Evolutionary conservation across 495 filamentous ascomycete species (phyloP).

Genomic region (Aspergillus egyptiacus): DNA sequence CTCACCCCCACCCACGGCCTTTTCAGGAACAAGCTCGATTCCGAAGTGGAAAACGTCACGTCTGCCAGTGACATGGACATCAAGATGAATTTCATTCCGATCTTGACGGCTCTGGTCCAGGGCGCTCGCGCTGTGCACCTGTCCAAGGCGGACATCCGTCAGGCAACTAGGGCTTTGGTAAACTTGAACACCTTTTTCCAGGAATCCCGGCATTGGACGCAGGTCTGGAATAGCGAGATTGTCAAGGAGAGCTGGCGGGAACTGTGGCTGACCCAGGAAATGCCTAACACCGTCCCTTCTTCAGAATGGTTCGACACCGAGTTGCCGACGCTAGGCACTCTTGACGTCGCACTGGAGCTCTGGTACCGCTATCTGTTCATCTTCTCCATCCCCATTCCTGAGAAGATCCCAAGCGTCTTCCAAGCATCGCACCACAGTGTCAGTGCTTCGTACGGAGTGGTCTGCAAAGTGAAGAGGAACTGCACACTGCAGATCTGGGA

Average conservation of each 20-base stretch:
- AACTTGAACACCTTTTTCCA: conserved; percentile 60
- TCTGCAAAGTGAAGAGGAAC: conserved; percentile 59
- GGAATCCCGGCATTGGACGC: conserved; percentile 55
- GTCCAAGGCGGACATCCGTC: conserved; percentile 46
- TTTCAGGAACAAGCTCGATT: conserved; percentile 56
- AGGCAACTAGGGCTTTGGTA: conserved; percentile 52
- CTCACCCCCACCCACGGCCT: conserved; percentile 57
- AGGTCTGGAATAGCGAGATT: conserved; percentile 56
- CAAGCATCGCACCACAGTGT: conserved; percentile 63
- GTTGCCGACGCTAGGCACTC: conserved; percentile 50
- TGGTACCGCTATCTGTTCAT: conserved; percentile 66
- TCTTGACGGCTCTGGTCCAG: conserved; percentile 52
- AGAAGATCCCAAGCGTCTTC: conserved; percentile 58
- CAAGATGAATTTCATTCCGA: conserved; percentile 56
- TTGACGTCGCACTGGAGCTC: conserved; percentile 53
- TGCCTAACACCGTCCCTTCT: conserved; percentile 47
- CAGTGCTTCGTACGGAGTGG: conserved; percentile 57
- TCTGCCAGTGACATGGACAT: conserved; percentile 51
- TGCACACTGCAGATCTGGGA: conserved; percentile 64
- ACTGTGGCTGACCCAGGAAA: conserved; percentile 54
- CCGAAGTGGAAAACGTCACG: conserved; percentile 52
- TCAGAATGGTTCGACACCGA: conserved; percentile 53
- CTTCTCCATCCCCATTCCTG: conserved; percentile 60
- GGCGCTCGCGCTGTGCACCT: conserved; percentile 50
- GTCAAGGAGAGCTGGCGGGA: conserved; percentile 58